These are phyloP conservation scores for Erysimum cheiri DNA, from an alignment of 441 rosid species.

Conservation along the genomic window DNA sequence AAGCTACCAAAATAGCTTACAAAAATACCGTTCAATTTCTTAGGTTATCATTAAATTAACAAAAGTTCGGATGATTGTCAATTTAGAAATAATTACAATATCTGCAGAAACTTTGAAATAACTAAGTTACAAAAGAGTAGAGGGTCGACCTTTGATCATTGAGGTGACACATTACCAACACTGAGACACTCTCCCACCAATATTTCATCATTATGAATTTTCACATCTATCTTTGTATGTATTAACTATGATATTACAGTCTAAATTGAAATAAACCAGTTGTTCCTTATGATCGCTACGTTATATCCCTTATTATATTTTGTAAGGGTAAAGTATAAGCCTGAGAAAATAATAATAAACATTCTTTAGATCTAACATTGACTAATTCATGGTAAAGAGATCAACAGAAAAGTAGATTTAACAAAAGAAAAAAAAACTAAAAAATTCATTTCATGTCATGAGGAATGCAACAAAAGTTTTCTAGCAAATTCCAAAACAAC, in stretches of 20 bases:
- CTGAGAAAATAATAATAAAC: background rate
- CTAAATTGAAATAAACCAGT: background rate
- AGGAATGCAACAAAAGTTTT: constrained; percentile 26
- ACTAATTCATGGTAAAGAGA: background rate
- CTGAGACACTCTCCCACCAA: constrained; percentile 42
- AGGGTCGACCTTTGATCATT: constrained; percentile 38
- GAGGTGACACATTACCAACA: constrained; percentile 47
- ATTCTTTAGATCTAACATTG: constrained; percentile 1
- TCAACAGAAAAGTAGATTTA: no score
- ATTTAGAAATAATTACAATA: constrained; percentile 18
- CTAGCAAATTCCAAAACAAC: constrained; percentile 31
- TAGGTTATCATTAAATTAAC: background rate
- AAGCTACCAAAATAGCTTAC: constrained; percentile 36
- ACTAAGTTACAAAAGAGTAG: constrained; percentile 38
- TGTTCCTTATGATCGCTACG: constrained; percentile 1
- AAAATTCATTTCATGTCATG: constrained; percentile 21
- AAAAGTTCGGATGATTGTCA: background rate
- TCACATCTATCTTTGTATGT: constrained; percentile 23
- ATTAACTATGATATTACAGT: constrained; percentile 5
- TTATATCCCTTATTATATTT: background rate
- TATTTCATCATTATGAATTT: constrained; percentile 38
- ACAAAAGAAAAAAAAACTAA: no score
- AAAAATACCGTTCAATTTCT: constrained; percentile 18
- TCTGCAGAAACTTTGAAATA: constrained; percentile 33
- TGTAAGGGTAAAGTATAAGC: background rate